Percentiles rank a stretch among this genome's conserved stretches.
Evolutionary conservation across 2,329 filamentous ascomycete genomes (phyloP).

Genomic region (Capronia americana): DNA sequence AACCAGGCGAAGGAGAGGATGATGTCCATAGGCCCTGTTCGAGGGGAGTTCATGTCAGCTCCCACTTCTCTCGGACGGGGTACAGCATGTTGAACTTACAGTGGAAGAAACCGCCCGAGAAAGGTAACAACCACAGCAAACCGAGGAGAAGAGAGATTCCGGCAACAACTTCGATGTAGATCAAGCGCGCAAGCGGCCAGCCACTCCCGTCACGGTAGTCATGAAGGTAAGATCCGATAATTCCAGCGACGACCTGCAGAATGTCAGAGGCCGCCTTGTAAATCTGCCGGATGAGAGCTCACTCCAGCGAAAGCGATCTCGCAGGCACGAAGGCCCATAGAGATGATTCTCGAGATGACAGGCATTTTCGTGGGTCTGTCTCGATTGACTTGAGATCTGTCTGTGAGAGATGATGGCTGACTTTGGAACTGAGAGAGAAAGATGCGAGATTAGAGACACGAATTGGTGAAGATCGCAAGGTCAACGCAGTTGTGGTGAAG

Average conservation of each 20-base stretch:
- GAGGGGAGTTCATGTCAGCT: not conserved
- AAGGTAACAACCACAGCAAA: slow-evolving; percentile 75
- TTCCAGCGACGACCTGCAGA: slow-evolving; percentile 64
- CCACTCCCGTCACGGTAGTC: slow-evolving; percentile 37
- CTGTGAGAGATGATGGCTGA: slow-evolving; percentile 4
- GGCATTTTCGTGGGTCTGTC: slow-evolving; percentile 31
- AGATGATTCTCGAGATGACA: slow-evolving; percentile 59
- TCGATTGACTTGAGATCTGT: not conserved
- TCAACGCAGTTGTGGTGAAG: not conserved
- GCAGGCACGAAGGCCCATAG: slow-evolving; percentile 64
- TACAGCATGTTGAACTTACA: slow-evolving; percentile 49
- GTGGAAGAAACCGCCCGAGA: slow-evolving; percentile 69
- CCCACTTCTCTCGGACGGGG: not conserved
- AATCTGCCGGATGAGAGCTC: slow-evolving; percentile 39
- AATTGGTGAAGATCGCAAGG: not conserved
- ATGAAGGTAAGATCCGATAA: slow-evolving; percentile 71
- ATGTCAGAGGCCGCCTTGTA: slow-evolving; percentile 30
- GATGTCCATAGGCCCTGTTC: slow-evolving; percentile 65
- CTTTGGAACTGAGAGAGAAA: not conserved
- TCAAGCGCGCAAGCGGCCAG: slow-evolving; percentile 69
- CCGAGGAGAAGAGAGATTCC: slow-evolving; percentile 70
- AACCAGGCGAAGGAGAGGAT: slow-evolving; percentile 74
- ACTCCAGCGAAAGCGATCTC: slow-evolving; percentile 75
- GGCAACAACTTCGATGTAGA: slow-evolving; percentile 76
- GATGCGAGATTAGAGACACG: not conserved